Base-by-base conservation (phyloP, 1,284 basidiomycete genomes). In the Peniophora sp. region DNA sequence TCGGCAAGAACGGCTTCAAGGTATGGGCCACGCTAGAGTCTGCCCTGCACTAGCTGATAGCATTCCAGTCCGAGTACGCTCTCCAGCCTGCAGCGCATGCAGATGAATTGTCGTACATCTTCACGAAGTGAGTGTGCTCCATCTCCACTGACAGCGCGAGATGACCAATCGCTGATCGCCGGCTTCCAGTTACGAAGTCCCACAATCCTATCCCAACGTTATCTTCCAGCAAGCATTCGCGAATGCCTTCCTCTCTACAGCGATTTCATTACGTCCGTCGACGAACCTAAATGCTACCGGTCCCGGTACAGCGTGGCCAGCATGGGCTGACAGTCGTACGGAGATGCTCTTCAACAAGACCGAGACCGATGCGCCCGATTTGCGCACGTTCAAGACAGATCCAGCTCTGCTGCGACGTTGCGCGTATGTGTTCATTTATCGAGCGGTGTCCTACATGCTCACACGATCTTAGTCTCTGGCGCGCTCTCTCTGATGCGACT, bases 191-290 rank as follows among this genome's bases (percentile, higher is more conserved):
- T 50, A 54, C 37, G 47, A 48, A 43, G 49, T 53, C 8, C 36
- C 55, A 22, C 66, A 67, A 1, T 47, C 60, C 0, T 71, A 65
- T 58, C 54, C 65, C 23, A 71, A 72, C 56, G 47, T 63, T 12
- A 58, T 57, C 8, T 73, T 75, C 56, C 53, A 61, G 50, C 63
- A 64, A 24, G 66, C 72, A 3, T 75, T 75, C 49, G 57, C 68
- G 3, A 62, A 68, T 49, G 64, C 66, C 0, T 75, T 74, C 62
- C 51, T 70, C n/a, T 60, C 67, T 47, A 68, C 73, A 47, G 68
- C 57, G 0, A 55, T 66, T 41, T 59, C 62, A 0, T 56, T 62
- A 20, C 58, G 73, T 52, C 69, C 73, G 1, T 20, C 15, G 6
- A 22, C n/a, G 2, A n/a, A 17, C 43, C 22, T 45, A 10, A 24